Conservation (phyloP, 768 basidiomycete species). For the Lentinula sp. region DNA sequence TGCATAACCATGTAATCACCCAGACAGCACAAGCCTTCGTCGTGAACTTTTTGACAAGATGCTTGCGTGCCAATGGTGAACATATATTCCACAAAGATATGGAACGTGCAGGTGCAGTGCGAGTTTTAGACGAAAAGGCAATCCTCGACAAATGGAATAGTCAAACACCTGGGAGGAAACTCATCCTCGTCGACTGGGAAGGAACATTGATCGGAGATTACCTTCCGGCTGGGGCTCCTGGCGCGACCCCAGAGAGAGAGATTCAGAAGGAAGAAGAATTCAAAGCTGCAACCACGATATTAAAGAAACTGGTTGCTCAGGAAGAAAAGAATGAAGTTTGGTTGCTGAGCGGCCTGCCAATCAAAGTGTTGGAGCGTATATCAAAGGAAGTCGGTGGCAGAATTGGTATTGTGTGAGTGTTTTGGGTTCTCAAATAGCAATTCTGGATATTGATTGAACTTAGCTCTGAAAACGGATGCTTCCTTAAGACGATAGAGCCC, state of each 20-base stretch:
- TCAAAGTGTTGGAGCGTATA: slow-evolving; percentile 58
- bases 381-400: slow-evolving; percentile 48
- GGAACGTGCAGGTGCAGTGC: background rate
- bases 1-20: slow-evolving; percentile 80
- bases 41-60: slow-evolving; percentile 71
- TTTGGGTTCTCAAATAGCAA: background rate
- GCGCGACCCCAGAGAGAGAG: slow-evolving; percentile 21
- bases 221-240: slow-evolving; percentile 40
- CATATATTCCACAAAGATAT: slow-evolving; percentile 28
- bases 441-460: background rate
- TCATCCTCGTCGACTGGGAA: slow-evolving; percentile 75
- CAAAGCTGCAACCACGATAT: slow-evolving; percentile 36
- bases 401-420: slow-evolving; percentile 69
- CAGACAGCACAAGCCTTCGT: slow-evolving; percentile 86
- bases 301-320: slow-evolving; percentile 58
- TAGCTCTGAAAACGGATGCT: slow-evolving; percentile 87
- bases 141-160: slow-evolving; percentile 58
- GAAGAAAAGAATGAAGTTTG: slow-evolving; percentile 68
- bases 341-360: slow-evolving; percentile 71
- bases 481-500: slow-evolving; percentile 48
- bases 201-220: slow-evolving; percentile 34
- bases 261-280: slow-evolving; percentile 19
- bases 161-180: slow-evolving; percentile 49
- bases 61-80: slow-evolving; percentile 66
- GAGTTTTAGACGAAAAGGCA: background rate